A percentile compares a stretch with the other conserved stretches of the same genome.
phyloP scores from a whole-genome alignment of 768 basidiomycete species.

The Rhizopogon salebrosus region DNA sequence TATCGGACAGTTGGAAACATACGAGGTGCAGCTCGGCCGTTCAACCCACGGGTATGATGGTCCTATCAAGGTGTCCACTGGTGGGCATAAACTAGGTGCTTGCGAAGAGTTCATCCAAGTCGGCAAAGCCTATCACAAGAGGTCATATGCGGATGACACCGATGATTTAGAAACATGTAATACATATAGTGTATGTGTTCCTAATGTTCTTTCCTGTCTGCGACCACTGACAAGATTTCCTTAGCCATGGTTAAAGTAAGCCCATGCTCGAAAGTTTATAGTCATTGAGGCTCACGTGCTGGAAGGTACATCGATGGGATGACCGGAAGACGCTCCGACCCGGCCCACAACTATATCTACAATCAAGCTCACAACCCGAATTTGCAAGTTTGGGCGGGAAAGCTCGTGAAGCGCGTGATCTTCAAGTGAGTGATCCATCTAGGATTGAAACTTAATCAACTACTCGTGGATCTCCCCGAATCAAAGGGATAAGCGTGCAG shows the following conservation, averaged over 20 bases:
- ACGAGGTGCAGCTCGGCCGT: slow-evolving; percentile 19
- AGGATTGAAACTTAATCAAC: not conserved
- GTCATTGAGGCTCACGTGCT: not conserved
- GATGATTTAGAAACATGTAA: slow-evolving; percentile 35
- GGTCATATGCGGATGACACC: slow-evolving; percentile 38
- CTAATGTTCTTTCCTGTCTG: slow-evolving; percentile 14
- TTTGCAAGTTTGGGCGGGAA: slow-evolving; percentile 30
- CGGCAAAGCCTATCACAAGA: slow-evolving; percentile 41
- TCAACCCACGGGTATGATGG: slow-evolving; percentile 33
- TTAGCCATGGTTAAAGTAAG: slow-evolving; percentile 50
- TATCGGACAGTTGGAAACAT: slow-evolving; percentile 25
- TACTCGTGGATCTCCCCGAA: not conserved
- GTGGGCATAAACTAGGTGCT: slow-evolving; percentile 4
- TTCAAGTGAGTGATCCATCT: slow-evolving; percentile 34
- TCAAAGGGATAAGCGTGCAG: slow-evolving; percentile 7
- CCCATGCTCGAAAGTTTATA: not conserved
- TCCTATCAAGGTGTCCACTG: slow-evolving; percentile 21
- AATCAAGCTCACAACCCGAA: slow-evolving; percentile 36
- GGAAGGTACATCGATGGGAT: slow-evolving; percentile 44
- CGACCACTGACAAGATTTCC: not conserved
- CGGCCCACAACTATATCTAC: slow-evolving; percentile 44
- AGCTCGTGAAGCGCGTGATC: slow-evolving; percentile 40
- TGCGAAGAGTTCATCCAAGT: slow-evolving; percentile 45
- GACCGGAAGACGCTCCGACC: slow-evolving; percentile 43
- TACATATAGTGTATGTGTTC: slow-evolving; percentile 18